These are phyloP conservation scores for Moesziomyces aphidis DNA, from an alignment of 1,284 basidiomycete genomes.

Conservation along the genomic window DNA sequence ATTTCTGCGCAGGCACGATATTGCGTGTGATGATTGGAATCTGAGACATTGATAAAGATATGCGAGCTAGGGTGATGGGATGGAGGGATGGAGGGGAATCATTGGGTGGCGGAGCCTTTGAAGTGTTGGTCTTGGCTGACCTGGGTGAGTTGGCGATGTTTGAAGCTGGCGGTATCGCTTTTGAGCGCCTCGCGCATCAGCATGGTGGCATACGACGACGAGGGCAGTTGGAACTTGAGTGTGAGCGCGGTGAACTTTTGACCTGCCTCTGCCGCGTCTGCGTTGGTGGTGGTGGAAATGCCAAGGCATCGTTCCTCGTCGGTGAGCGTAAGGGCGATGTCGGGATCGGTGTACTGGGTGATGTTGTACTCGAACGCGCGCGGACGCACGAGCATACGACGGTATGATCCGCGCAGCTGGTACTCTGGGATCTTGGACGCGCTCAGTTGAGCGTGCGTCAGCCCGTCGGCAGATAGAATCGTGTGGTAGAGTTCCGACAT, in stretches of 20 bases:
- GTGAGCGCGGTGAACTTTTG: slow-evolving; percentile 55
- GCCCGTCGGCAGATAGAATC: slow-evolving; percentile 83
- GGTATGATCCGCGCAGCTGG: slow-evolving; percentile 90
- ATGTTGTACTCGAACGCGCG: slow-evolving; percentile 82
- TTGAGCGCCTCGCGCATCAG: slow-evolving; percentile 65
- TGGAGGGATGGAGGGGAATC: background rate
- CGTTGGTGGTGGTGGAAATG: slow-evolving; percentile 2
- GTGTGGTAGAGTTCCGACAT: slow-evolving; percentile 84
- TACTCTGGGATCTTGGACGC: slow-evolving; percentile 78
- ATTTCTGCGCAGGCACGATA: background rate
- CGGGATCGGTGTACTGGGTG: slow-evolving; percentile 90
- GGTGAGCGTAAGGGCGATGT: slow-evolving; percentile 87
- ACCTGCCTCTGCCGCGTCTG: background rate
- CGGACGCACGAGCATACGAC: slow-evolving; percentile 88
- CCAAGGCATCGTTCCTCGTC: slow-evolving; percentile 85
- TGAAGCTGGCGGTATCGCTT: slow-evolving; percentile 58
- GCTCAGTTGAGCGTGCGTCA: slow-evolving; percentile 84
- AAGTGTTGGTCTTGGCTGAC: slow-evolving; percentile 52
- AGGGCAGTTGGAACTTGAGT: slow-evolving; percentile 59
- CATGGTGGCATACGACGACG: slow-evolving; percentile 65
- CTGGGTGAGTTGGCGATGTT: slow-evolving; percentile 52
- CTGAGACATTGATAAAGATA: background rate
- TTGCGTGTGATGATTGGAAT: no score
- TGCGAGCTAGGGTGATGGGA: background rate
- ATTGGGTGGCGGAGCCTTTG: slow-evolving; percentile 14